Percentiles rank a stretch among this genome's conserved stretches.
Conservation (phyloP, 2,329 filamentous ascomycete genomes). For the Penicillium italicum region DNA sequence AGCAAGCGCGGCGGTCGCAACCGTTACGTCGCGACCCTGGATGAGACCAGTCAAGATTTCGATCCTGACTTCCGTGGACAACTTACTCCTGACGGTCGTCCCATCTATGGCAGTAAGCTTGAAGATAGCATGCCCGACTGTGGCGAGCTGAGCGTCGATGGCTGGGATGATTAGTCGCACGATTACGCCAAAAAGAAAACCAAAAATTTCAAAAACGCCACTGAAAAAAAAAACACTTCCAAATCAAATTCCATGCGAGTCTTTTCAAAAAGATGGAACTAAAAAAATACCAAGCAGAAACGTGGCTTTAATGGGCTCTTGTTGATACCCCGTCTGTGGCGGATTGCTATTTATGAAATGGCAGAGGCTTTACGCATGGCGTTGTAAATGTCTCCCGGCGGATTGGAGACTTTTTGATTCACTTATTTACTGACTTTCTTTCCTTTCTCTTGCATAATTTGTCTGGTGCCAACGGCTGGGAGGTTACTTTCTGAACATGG, state of each 20-base stretch:
- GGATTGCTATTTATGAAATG: conserved; percentile 14
- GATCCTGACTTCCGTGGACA: conserved; percentile 45
- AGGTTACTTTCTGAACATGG: conserved; percentile 25
- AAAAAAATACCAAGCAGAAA: not conserved
- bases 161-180: conserved; percentile 32
- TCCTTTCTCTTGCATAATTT: conserved; percentile 27
- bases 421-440: conserved; percentile 1
- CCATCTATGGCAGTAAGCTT: conserved; percentile 37
- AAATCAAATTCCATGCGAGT: not conserved
- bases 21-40: conserved; percentile 46
- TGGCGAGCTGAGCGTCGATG: conserved; percentile 34
- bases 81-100: conserved; percentile 42
- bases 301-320: not conserved
- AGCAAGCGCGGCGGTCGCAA: conserved; percentile 47
- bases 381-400: conserved; percentile 24
- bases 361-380: conserved; percentile 18
- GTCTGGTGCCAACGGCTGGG: conserved; percentile 23
- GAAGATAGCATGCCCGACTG: conserved; percentile 34
- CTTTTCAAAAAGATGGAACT: conserved; percentile 3
- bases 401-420: conserved; percentile 19
- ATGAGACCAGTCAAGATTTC: conserved; percentile 42
- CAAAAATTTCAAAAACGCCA: not conserved
- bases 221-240: conserved; percentile 1
- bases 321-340: conserved; percentile 25
- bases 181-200: conserved; percentile 9